phyloP scores from a whole-genome alignment of 768 basidiomycete species.

The Lactarius sp. region DNA sequence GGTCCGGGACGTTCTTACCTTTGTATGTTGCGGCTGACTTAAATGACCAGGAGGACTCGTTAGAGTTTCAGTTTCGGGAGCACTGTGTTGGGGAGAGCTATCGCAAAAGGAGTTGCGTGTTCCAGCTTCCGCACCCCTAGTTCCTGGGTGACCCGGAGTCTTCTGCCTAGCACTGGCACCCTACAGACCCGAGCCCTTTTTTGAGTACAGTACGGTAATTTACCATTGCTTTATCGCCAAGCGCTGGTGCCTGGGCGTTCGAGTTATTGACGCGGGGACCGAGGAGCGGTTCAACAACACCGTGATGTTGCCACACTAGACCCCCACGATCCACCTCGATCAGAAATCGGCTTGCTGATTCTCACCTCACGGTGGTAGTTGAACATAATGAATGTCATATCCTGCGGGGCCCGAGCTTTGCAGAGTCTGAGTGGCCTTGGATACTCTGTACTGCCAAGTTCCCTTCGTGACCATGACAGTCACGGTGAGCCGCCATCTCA shows the following conservation, averaged over 20 bases:
- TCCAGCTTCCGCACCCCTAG: neutral
- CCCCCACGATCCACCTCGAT: constrained; percentile 6
- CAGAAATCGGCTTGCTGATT: constrained; percentile 17
- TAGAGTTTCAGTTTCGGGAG: neutral
- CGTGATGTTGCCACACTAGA: constrained; percentile 12
- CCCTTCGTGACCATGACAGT: too few species aligned
- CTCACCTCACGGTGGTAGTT: constrained; percentile 13
- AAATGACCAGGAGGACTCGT: too few species aligned
- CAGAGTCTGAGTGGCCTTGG: neutral
- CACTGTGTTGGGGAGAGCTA: constrained; percentile 1
- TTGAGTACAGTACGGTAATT: neutral
- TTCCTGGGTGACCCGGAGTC: neutral
- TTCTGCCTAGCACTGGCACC: neutral
- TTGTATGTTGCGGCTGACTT: too few species aligned
- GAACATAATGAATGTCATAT: constrained; percentile 2
- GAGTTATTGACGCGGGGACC: neutral
- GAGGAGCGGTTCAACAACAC: constrained; percentile 2
- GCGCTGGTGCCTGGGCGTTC: neutral
- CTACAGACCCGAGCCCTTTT: neutral
- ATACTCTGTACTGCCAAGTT: constrained; percentile 3
- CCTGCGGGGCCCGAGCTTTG: neutral
- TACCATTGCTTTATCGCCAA: neutral
- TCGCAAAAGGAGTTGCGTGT: constrained; percentile 1
- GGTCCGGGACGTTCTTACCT: too few species aligned
- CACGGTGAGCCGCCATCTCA: neutral